phyloP scores from a whole-genome alignment of 257 asterid genomes.

The Salvia splendens region DNA sequence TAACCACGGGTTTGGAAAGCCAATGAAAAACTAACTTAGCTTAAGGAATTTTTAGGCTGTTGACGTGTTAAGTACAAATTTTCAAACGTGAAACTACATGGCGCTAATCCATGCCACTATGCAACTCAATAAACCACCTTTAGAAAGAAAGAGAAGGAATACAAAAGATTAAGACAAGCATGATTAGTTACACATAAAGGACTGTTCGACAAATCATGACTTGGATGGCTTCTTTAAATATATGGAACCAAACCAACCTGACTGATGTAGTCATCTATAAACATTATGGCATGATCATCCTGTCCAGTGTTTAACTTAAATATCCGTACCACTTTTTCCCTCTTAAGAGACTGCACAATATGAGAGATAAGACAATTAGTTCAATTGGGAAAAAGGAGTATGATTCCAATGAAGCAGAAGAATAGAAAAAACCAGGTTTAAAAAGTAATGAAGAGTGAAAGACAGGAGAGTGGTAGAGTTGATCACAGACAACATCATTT shows the following conservation, averaged over 20 bases:
- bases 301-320: slow-evolving; percentile 92
- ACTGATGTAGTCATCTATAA: slow-evolving; percentile 70
- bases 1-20: neutral
- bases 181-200: slow-evolving; percentile 17
- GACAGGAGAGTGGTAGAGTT: neutral
- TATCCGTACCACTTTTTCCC: slow-evolving; percentile 69
- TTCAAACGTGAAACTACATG: neutral
- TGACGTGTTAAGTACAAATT: neutral
- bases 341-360: slow-evolving; percentile 66
- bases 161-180: neutral
- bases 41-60: slow-evolving; percentile 6
- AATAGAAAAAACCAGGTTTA: slow-evolving; percentile 4
- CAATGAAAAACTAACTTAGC: slow-evolving; percentile 2
- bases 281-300: slow-evolving; percentile 95
- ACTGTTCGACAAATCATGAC: slow-evolving; percentile 14
- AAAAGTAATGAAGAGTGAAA: neutral
- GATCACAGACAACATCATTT: slow-evolving; percentile 34
- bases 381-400: neutral
- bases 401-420: slow-evolving; percentile 14
- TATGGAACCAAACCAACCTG: slow-evolving; percentile 63
- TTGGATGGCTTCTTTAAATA: neutral
- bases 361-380: neutral
- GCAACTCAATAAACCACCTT: slow-evolving; percentile 18
- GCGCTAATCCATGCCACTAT: neutral
- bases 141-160: no score